These are phyloP conservation scores for Centaurea solstitialis DNA, from an alignment of 129 eudicot genomes.

Conservation along the genomic window DNA sequence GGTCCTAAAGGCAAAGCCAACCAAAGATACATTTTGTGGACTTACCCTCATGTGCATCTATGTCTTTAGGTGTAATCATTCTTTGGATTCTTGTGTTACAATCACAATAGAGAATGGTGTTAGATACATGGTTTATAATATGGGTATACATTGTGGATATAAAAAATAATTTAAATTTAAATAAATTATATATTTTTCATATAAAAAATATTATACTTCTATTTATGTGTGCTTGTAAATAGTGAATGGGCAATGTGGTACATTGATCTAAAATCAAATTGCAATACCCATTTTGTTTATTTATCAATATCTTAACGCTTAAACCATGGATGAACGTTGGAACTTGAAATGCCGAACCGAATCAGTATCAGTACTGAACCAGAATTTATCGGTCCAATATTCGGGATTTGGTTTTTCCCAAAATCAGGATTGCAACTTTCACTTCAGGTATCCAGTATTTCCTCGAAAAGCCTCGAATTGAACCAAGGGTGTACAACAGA, in stretches of 20 bases:
- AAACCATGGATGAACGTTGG: too few species aligned
- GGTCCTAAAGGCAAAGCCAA: neutral
- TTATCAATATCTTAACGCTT: too few species aligned
- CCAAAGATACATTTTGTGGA: conserved; percentile 17
- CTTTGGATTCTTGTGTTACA: conserved; percentile 4
- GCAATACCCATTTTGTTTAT: neutral
- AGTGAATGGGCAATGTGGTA: neutral
- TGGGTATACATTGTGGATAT: neutral
- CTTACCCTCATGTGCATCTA: conserved; percentile 18
- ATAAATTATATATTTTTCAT: neutral
- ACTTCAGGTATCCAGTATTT: too few species aligned
- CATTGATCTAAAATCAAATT: neutral
- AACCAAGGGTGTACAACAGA: too few species aligned
- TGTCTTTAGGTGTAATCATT: conserved; percentile 18
- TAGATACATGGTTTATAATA: neutral
- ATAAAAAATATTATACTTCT: neutral
- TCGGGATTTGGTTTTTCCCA: too few species aligned
- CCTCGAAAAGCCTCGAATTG: too few species aligned
- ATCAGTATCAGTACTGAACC: too few species aligned
- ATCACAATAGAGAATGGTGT: neutral
- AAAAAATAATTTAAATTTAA: neutral
- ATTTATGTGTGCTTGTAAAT: neutral
- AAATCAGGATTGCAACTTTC: too few species aligned
- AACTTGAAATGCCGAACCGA: too few species aligned
- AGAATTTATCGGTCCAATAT: too few species aligned